Evolutionary conservation across 2,329 filamentous ascomycete genomes (phyloP).

Genomic region (Colletotrichum tropicale): DNA sequence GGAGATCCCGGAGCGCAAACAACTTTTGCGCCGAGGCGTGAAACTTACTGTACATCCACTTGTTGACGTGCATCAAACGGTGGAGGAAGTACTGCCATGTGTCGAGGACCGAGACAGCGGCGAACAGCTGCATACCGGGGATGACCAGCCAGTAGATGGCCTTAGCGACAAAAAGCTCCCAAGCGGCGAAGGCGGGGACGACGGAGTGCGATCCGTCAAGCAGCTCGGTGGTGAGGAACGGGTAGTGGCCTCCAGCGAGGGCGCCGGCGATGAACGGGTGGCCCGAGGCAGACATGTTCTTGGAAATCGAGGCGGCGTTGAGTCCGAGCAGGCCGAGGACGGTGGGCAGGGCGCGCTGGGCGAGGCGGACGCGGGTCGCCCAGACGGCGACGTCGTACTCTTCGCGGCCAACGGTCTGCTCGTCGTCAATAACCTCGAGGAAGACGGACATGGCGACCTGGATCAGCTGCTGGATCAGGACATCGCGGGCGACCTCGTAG

Average conservation of each 20-base stretch:
- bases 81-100: conserved; percentile 99
- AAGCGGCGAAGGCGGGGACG: conserved; percentile 77
- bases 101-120: conserved; percentile 81
- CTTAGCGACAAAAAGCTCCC: conserved; percentile 80
- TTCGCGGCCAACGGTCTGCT: conserved; percentile 77
- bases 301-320: conserved; percentile 76
- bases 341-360: conserved; percentile 77
- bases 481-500: conserved; percentile 87
- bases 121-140: conserved; percentile 76
- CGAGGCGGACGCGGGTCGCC: conserved; percentile 81
- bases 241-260: conserved; percentile 82
- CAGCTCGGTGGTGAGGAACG: conserved; percentile 66
- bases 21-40: conserved; percentile 47
- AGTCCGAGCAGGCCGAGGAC: conserved; percentile 76
- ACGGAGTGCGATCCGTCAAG: conserved; percentile 53
- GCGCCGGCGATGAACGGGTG: conserved; percentile 78
- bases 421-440: conserved; percentile 74
- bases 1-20: background rate
- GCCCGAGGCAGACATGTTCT: conserved; percentile 68
- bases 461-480: conserved; percentile 88
- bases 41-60: conserved; percentile 91
- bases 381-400: conserved; percentile 89
- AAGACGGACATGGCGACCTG: conserved; percentile 76
- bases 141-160: conserved; percentile 80
- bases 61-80: conserved; percentile 96